phyloP scores from a whole-genome alignment of 768 basidiomycete species.

The Ramaria rubella region DNA sequence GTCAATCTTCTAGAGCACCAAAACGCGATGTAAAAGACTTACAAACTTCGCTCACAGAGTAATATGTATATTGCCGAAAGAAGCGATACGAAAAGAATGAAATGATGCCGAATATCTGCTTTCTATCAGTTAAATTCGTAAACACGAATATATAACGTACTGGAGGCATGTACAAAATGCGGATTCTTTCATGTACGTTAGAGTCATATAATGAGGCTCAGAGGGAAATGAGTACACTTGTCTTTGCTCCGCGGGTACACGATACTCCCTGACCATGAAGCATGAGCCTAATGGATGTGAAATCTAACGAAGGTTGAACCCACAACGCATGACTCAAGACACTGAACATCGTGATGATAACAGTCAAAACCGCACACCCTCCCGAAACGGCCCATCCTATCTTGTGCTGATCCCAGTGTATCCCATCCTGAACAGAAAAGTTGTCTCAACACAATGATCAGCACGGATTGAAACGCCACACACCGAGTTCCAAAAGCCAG shows the following conservation, averaged over 20 bases:
- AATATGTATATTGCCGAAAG: slow-evolving; percentile 71
- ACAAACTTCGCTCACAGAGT: slow-evolving; percentile 46
- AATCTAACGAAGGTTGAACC: background rate
- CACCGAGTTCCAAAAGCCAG: slow-evolving; percentile 53
- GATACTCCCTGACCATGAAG: slow-evolving; percentile 62
- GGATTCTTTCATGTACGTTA: slow-evolving; percentile 38
- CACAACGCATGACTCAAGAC: slow-evolving; percentile 14
- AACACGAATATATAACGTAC: slow-evolving; percentile 12
- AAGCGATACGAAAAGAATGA: slow-evolving; percentile 83
- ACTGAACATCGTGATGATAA: slow-evolving; percentile 16
- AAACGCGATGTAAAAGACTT: slow-evolving; percentile 15
- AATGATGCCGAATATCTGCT: slow-evolving; percentile 59
- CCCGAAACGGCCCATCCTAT: slow-evolving; percentile 74
- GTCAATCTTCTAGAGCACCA: slow-evolving; percentile 16
- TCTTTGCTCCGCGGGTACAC: slow-evolving; percentile 62
- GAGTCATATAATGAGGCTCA: background rate
- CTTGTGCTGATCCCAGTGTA: slow-evolving; percentile 34
- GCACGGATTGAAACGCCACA: slow-evolving; percentile 45
- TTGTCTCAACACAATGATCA: background rate
- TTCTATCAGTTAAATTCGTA: background rate
- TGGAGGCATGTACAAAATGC: slow-evolving; percentile 79
- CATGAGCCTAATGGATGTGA: background rate
- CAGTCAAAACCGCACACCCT: slow-evolving; percentile 40
- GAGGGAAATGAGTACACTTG: slow-evolving; percentile 51
- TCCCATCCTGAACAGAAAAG: background rate